Evolutionary conservation across 192 early-diverging fungal genomes (phyloP), one percentile per base, ranked within the genome.

Genomic region (Funneliformis mosseae): DNA sequence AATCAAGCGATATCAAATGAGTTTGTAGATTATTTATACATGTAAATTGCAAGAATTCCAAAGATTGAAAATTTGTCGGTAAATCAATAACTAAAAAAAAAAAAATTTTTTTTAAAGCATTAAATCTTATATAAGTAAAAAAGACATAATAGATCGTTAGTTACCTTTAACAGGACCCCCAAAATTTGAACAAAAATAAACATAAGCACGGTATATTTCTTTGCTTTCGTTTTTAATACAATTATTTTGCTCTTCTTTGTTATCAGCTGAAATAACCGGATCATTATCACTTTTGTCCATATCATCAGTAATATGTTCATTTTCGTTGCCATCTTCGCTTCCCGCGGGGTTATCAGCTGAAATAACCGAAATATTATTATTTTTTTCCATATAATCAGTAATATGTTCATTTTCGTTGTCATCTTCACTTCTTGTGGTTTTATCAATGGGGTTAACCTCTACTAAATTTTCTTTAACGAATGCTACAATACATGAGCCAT

Each of bases 401-500:
- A 33, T 33, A 33, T 33, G 33, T 33, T 27, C 11, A 4, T 38
- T 48, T 2, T 14, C 12, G 0, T 48, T 27, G 18, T 75, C 16
- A 28, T 45, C 0, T 74, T 70, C n/a, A 3, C 8, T 39, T n/a
- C 42, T 3, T 33, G 33, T 18, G 3, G 23, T 21, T 0, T 33
- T 16, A n/a, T 70, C 42, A 41, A 14, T 4, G 8, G 68, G 11
- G 1, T 38, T 12, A 5, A n/a, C 21, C 6, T 9, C 68, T 23
- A 27, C 10, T 38, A 60, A 1, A 8, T 8, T 60, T 75, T 39
- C 46, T 75, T 75, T 60, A 14, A 50, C 55, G 11, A 75, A 60
- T 8, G 55, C 74, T 55, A 75, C 46, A 41, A 75, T 75, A 33
- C 74, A 75, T 33, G 74, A 38, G 1, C 74, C 74, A 55, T 75